phyloP scores from a whole-genome alignment of 805 yeast species.

The Metschnikowia henanensis region DNA sequence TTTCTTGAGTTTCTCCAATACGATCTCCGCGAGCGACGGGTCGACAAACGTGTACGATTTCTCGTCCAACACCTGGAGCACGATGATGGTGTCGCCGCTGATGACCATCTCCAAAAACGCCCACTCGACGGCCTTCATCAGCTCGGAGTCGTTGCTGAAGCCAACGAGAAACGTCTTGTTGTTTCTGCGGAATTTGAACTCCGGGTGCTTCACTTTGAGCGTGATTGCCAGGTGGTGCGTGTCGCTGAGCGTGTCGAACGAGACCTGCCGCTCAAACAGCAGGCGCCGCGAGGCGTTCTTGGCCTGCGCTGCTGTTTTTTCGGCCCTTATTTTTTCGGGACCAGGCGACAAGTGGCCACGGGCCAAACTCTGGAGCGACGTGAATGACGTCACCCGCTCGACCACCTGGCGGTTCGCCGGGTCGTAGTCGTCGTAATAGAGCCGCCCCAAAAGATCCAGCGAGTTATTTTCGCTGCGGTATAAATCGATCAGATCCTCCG shows the following conservation, averaged over 20 bases:
- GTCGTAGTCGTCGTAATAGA: constrained; percentile 45
- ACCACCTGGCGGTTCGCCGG: constrained; percentile 24
- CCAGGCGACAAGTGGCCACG: constrained; percentile 14
- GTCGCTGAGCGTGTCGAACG: constrained; percentile 40
- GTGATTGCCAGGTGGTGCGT: constrained; percentile 36
- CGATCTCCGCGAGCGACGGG: constrained; percentile 27
- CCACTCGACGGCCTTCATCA: constrained; percentile 44
- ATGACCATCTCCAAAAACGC: constrained; percentile 43
- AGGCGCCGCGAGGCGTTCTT: constrained; percentile 4
- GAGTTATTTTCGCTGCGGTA: constrained; percentile 38
- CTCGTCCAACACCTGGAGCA: constrained; percentile 43
- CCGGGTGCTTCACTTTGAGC: constrained; percentile 41
- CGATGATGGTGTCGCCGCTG: constrained; percentile 43
- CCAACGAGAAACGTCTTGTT: constrained; percentile 44
- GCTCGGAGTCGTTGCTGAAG: constrained; percentile 37
- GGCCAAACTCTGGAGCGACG: constrained; percentile 11
- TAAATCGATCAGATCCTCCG: constrained; percentile 37
- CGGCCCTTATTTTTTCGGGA: constrained; percentile 8
- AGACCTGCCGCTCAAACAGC: constrained; percentile 39
- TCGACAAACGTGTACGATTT: constrained; percentile 30
- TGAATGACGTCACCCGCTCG: constrained; percentile 17
- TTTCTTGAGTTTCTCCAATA: constrained; percentile 31
- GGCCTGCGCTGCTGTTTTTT: background rate
- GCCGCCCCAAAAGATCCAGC: constrained; percentile 41
- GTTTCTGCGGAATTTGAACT: constrained; percentile 43